Conservation (phyloP, 345 rosid genomes). For the Heritiera fomes region DNA sequence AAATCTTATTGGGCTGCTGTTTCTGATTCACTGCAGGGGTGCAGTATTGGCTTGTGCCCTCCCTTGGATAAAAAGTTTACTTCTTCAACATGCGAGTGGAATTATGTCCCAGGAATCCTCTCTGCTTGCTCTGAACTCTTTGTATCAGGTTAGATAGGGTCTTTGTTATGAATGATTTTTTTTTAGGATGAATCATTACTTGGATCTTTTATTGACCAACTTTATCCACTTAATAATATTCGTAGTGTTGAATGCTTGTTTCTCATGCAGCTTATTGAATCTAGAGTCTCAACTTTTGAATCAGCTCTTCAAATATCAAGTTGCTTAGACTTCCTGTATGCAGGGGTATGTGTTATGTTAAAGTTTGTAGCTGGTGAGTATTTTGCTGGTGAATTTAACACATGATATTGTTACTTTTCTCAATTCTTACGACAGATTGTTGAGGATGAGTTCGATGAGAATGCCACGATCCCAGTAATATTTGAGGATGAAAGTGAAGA, state of each 20-base stretch:
- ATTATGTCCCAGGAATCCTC: slow-evolving; percentile 89
- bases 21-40: slow-evolving; percentile 53
- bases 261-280: slow-evolving; percentile 69
- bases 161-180: neutral
- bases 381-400: neutral
- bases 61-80: slow-evolving; percentile 56
- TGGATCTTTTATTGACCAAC: neutral
- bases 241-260: slow-evolving; percentile 6
- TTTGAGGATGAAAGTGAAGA: slow-evolving; percentile 77
- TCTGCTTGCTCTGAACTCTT: slow-evolving; percentile 61
- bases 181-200: neutral
- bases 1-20: neutral
- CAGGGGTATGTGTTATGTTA: neutral
- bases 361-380: neutral
- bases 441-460: slow-evolving; percentile 58
- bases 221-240: neutral
- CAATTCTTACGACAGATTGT: slow-evolving; percentile 38
- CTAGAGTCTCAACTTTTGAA: slow-evolving; percentile 69
- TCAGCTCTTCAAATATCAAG: slow-evolving; percentile 74
- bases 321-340: slow-evolving; percentile 54
- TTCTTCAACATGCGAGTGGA: slow-evolving; percentile 36
- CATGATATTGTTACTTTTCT: neutral
- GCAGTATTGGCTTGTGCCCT: slow-evolving; percentile 80
- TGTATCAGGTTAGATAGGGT: slow-evolving; percentile 47
- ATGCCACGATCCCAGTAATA: slow-evolving; percentile 43